Percentiles rank a stretch among this genome's conserved stretches.
These are phyloP conservation scores for Boletus huronensis DNA, from an alignment of 768 basidiomycete genomes.

Conservation along the genomic window DNA sequence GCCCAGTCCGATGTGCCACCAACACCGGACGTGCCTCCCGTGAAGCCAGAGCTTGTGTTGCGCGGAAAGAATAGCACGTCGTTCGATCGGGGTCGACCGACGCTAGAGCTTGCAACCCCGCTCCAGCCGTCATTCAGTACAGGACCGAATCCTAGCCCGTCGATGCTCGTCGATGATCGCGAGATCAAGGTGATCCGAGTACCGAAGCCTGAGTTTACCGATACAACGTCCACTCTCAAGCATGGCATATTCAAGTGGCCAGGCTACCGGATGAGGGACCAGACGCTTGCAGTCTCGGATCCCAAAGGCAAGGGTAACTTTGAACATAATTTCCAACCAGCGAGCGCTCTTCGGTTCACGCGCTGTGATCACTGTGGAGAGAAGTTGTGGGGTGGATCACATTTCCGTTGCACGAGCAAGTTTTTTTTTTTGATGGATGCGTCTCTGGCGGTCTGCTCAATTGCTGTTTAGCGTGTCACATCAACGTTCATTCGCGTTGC, in stretches of 20 bases:
- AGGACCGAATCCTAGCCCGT: constrained; percentile 17
- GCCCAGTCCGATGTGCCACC: constrained; percentile 17
- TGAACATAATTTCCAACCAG: constrained; percentile 86
- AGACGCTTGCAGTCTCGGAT: constrained; percentile 31
- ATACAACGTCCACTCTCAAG: constrained; percentile 48
- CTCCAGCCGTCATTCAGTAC: constrained; percentile 17
- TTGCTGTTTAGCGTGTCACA: constrained; percentile 61
- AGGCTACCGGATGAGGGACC: constrained; percentile 53
- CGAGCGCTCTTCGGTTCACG: constrained; percentile 83
- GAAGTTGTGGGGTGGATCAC: constrained; percentile 99
- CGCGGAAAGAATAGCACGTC: constrained; percentile 29
- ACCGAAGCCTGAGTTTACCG: constrained; percentile 34
- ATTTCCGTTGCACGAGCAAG: constrained; percentile 84
- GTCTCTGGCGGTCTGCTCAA: constrained; percentile 1
- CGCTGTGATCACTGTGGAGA: constrained; percentile 95
- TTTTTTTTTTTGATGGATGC: constrained; percentile 5
- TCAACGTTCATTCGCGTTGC: constrained; percentile 87
- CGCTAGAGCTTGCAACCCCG: constrained; percentile 5
- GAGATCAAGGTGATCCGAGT: constrained; percentile 26
- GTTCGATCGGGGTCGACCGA: constrained; percentile 24
- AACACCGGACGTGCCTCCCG: constrained; percentile 1
- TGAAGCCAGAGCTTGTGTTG: constrained; percentile 10
- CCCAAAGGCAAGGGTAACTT: constrained; percentile 40
- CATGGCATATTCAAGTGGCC: constrained; percentile 72
- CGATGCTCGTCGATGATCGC: constrained; percentile 26